phyloP scores from a whole-genome alignment of 2,329 filamentous ascomycete genomes.

The Claviceps citrina region DNA sequence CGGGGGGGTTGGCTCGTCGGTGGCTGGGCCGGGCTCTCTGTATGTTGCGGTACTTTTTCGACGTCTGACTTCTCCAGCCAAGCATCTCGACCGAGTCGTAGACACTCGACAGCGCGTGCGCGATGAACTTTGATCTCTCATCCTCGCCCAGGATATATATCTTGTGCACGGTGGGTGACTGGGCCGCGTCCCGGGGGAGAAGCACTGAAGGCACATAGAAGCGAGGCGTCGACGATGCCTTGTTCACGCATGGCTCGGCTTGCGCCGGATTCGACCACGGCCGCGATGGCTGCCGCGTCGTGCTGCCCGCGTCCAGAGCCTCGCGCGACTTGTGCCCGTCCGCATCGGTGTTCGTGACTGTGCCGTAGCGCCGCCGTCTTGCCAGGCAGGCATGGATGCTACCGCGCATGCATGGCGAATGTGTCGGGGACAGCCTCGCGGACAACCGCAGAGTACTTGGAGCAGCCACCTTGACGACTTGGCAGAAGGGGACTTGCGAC shows the following conservation, averaged over 20 bases:
- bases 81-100: conserved; percentile 26
- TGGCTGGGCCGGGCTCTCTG: conserved; percentile 11
- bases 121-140: conserved; percentile 24
- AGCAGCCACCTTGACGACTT: conserved; percentile 20
- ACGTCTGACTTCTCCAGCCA: conserved; percentile 13
- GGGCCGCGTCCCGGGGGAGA: conserved; percentile 17
- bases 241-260: conserved; percentile 7
- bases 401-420: conserved; percentile 25
- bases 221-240: conserved; percentile 7
- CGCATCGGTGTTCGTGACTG: conserved; percentile 12
- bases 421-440: conserved; percentile 25
- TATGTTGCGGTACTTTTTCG: conserved; percentile 18
- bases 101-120: conserved; percentile 25
- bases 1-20: conserved; percentile 8
- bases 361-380: conserved; percentile 21
- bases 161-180: conserved; percentile 20
- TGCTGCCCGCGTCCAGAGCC: conserved; percentile 10
- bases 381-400: conserved; percentile 21
- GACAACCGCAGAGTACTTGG: conserved; percentile 27
- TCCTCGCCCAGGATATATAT: conserved; percentile 29
- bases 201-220: conserved; percentile 23
- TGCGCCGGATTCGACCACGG: conserved; percentile 12
- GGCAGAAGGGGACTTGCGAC: conserved; percentile 5
- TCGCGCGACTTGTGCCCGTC: conserved; percentile 12
- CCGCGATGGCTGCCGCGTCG: conserved; percentile 7